Evolutionary conservation across 768 basidiomycete genomes (phyloP), one percentile per base, ranked within the genome.

Genomic region (Rhodotorula diobovata): DNA sequence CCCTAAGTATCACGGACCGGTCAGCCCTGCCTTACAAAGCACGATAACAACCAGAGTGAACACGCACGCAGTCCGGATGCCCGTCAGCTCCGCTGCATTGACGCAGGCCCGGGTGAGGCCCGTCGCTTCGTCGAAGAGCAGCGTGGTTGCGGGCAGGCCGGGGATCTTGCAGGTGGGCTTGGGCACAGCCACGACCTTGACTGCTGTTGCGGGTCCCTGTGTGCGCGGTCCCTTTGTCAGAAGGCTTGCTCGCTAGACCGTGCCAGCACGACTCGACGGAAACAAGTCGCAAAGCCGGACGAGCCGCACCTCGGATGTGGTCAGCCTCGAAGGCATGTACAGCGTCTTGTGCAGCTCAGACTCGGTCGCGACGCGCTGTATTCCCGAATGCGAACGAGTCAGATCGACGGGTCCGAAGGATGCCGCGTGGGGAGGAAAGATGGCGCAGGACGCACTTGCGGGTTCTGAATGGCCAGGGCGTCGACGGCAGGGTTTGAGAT

Each of bases 61-160:
- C 1, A 60, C 75, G 34, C 66, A 75, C 63, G 79, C 77, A 0
- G 79, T 79, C 20, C 79, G 55, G 10, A 79, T 55, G 0, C 77
- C 79, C 2, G 79, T 79, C 32, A 79, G 55, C 14, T 67, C 68
- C 0, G 50, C 39, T 0, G 75, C 70, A 56, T 77, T 77, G 46
- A 77, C 67, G 45, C 74, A 57, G 0, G 76, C 76, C 2, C 50
- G 28, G 2, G 56, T 45, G 30, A 45, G n/a, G 6, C 76, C 76
- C 0, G 70, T 74, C 25, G 25, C n/a, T 34, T 77, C 76, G 61
- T 76, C 71, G 30, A 77, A 61, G 1, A 77, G 59, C 1, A 77
- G 64, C 0, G 75, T 77, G 2, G 75, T 74, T 0, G 75, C 76
- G 1, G 76, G 76, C 25, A 77, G 51, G 0, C 76, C 76, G 0